Evolutionary conservation across 208 protist genomes (phyloP), one percentile per base, ranked within the genome.

Genomic region (Herpetomonas muscarum): DNA sequence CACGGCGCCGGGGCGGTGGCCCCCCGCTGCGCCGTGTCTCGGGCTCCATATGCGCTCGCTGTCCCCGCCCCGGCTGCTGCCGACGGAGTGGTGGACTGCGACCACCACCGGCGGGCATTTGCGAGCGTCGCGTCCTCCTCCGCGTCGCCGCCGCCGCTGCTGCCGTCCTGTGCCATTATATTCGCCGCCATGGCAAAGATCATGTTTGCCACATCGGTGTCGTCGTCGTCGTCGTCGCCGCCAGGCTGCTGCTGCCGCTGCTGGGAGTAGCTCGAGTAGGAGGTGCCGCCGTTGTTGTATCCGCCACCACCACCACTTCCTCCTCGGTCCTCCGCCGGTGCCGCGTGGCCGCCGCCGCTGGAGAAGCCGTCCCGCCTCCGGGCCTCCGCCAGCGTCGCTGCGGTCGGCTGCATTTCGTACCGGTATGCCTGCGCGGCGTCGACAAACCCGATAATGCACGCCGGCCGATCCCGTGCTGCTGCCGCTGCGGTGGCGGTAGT

Each of bases 81-180:
- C 15, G 34, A 17, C 15, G 34, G 10, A 7, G 34, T 39, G 34
- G 34, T 39, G 34, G 7, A 15, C 13, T 48, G 13, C 6, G 25
- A 52, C 28, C 47, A 52, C 47, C 47, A 52, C 9, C 67, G 64
- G 26, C 55, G 55, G 28, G 60, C 22, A 5, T 64, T 53, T 21
- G 66, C 67, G 2, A 45, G 52, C 45, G 62, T 51, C 7, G 61
- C 67, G 5, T 52, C 56, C 13, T 52, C 56, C 1, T 60, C 56
- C 29, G 42, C 30, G 22, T 19, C 37, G 15, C 45, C 29, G 22
- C 34, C 45, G 29, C 6, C 26, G 5, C 30, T 25, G 15, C 26
- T 19, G 19, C 17, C 4, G 5, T 46, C 41, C 41, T 46, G 10
- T 6, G 41, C 5, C 41, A 24, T 9, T 6, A 46, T 46, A 19